Evolutionary conservation across 2,329 filamentous ascomycete genomes (phyloP).

Genomic region (Colletotrichum horii): DNA sequence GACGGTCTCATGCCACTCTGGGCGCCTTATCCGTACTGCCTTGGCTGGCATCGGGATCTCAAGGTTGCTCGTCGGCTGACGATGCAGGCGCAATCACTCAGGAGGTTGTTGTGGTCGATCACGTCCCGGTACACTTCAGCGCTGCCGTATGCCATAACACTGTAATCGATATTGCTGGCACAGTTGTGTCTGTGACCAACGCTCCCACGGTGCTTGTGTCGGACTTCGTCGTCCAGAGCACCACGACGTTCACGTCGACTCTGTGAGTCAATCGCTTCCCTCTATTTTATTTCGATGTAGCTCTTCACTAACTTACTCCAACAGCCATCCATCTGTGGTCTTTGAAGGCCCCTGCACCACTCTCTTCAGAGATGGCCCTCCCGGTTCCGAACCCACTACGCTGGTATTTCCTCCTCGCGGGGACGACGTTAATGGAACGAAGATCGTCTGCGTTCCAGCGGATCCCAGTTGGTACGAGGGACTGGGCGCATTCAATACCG

Average conservation of each 20-base stretch:
- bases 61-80: not conserved
- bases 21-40: not conserved
- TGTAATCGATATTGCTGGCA: not conserved
- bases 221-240: not conserved
- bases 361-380: not conserved
- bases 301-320: accelerated
- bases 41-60: not conserved
- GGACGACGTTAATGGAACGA: not conserved
- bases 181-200: not conserved
- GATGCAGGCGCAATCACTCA: not conserved
- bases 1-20: not conserved
- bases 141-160: not conserved
- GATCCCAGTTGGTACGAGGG: not conserved
- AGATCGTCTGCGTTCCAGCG: not conserved
- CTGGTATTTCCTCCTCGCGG: not conserved
- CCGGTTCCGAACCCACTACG: not conserved
- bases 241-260: not conserved
- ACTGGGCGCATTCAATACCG: not conserved
- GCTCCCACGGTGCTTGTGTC: not conserved
- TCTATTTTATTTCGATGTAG: not conserved
- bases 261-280: not conserved
- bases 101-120: not conserved
- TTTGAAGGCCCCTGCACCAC: not conserved
- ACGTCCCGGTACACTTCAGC: not conserved
- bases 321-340: not conserved